A percentile compares a stretch with the other conserved stretches of the same genome.
phyloP scores from a whole-genome alignment of 2,329 filamentous ascomycete species.

The Nemania diffusa region DNA sequence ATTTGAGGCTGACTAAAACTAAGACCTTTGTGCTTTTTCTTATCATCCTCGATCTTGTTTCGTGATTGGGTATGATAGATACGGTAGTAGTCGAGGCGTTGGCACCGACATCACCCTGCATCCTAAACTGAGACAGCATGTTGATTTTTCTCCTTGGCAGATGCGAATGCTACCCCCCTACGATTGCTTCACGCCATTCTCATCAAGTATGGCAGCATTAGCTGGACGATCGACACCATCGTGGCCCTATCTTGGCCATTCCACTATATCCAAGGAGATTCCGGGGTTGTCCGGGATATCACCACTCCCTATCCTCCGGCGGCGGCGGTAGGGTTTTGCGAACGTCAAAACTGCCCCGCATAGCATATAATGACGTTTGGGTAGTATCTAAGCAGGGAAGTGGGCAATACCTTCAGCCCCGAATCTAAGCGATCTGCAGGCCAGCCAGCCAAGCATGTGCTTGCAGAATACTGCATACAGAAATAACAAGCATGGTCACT shows the following conservation, averaged over 20 bases:
- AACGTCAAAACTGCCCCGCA: constrained; percentile 2
- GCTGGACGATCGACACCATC: not conserved
- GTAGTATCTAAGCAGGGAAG: constrained; percentile 18
- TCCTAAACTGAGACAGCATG: constrained; percentile 1
- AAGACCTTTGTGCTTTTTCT: not conserved
- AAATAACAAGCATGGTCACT: constrained; percentile 7
- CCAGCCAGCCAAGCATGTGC: constrained; percentile 14
- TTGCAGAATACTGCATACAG: constrained; percentile 19
- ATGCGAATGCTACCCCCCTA: constrained; percentile 2
- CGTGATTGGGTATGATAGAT: constrained; percentile 16
- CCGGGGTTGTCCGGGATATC: constrained; percentile 3
- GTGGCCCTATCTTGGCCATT: not conserved
- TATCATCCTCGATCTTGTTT: constrained; percentile 12
- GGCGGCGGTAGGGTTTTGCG: not conserved
- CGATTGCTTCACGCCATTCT: constrained; percentile 3
- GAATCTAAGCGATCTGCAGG: constrained; percentile 26
- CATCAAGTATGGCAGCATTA: not conserved
- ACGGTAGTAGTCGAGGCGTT: constrained; percentile 15
- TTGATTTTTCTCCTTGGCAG: constrained; percentile 10
- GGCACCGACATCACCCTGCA: not conserved
- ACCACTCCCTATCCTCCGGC: constrained; percentile 1
- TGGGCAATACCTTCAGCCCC: constrained; percentile 27
- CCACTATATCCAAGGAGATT: not conserved
- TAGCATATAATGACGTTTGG: constrained; percentile 15
- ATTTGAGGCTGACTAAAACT: constrained; percentile 14